Evolutionary conservation across 2,329 filamentous ascomycete genomes (phyloP), one percentile per base, ranked within the genome.

Genomic region (Hypoxylon sp.): DNA sequence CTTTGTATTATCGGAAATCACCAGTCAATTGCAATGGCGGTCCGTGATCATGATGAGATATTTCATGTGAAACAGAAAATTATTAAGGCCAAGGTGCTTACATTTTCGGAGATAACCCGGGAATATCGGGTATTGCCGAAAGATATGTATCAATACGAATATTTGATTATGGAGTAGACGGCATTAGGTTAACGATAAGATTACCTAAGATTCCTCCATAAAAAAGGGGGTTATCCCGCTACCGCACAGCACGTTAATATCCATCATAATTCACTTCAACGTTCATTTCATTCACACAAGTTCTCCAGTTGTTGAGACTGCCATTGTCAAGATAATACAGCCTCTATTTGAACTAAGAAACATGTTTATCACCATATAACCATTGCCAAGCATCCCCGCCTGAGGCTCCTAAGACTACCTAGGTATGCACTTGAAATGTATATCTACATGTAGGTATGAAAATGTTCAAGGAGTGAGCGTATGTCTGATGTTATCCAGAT

Each of bases 41-140:
- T 19, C 32, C 15, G 39, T 37, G 65, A 51, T 39, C 2, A 27
- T 31, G 13, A 55, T 37, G 54, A 67, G 39, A 55, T 58, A 42
- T 59, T 58, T 55, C 35, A 57, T 35, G 47, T 29, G 37, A 53
- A 39, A 37, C 24, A 32, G 39, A 57, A 68, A 44, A 55, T 66
- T 51, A 57, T 51, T 39, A 31, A 58, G 19, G 27, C 46, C 24
- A 32, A 56, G 39, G 4, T 35, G 54, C 54, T 47, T 46, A 37
- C 54, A 54, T 8, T 17, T 6, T 54, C 67, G 63, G 67, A 61
- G 55, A 67, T 69, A 24, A 37, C 29, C 63, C 67, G 67, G 67
- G 13, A 55, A 56, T 65, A 54, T 24, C 8, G 29, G 19, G 10
- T 50, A 37, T 27, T 50, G n/a, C 42, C 55, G 44, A 50, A 5